Percentiles rank a stretch among this genome's conserved stretches.
These are phyloP conservation scores for Fusarium liriodendri DNA, from an alignment of 2,329 filamentous ascomycete species.

Conservation along the genomic window DNA sequence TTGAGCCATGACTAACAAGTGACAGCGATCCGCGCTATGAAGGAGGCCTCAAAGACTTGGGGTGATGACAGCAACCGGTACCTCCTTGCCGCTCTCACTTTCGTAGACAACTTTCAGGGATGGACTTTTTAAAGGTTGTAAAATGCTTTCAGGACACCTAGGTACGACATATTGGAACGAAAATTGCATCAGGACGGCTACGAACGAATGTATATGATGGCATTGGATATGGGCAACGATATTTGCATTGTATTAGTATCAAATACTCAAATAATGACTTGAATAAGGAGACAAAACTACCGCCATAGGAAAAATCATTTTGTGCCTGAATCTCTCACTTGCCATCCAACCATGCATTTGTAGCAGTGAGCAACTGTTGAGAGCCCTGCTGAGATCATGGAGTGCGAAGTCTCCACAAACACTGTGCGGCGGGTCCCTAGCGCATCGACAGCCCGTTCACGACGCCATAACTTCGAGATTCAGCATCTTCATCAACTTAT, in stretches of 20 bases:
- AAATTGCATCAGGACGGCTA: slow-evolving; percentile 9
- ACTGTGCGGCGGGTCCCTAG: slow-evolving; percentile 35
- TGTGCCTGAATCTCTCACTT: neutral
- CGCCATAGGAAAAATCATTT: neutral
- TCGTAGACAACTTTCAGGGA: slow-evolving; percentile 78
- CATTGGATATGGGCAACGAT: neutral
- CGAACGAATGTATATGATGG: neutral
- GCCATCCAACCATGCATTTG: neutral
- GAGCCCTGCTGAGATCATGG: neutral
- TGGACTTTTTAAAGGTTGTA: slow-evolving; percentile 64
- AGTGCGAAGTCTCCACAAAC: slow-evolving; percentile 8
- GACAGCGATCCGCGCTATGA: slow-evolving; percentile 76
- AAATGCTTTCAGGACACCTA: neutral
- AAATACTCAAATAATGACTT: neutral
- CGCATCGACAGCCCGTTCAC: slow-evolving; percentile 32
- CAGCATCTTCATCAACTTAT: slow-evolving; percentile 26
- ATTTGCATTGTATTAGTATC: slow-evolving; percentile 3
- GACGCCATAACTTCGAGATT: slow-evolving; percentile 28
- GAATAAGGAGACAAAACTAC: neutral
- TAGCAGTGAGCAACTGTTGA: neutral
- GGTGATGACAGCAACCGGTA: slow-evolving; percentile 75
- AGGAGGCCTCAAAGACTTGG: slow-evolving; percentile 80
- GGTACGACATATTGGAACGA: slow-evolving; percentile 1
- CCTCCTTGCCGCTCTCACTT: slow-evolving; percentile 75
- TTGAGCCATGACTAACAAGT: slow-evolving; percentile 4